Base-by-base conservation (phyloP, 1,284 basidiomycete species). In the Sporisorium sorghi region DNA sequence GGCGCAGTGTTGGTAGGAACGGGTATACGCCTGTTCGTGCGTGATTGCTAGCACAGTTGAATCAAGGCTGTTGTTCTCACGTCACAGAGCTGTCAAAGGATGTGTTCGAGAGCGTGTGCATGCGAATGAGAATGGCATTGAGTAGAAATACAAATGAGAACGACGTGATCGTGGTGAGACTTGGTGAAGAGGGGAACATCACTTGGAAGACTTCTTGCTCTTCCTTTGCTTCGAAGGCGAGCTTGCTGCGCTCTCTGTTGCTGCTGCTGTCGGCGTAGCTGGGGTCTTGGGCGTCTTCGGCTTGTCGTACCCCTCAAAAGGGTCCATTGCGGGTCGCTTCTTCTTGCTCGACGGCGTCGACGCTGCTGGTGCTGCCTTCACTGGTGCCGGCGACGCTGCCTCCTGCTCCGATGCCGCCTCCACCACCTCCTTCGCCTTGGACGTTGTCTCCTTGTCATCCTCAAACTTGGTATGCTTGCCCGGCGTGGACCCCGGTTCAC, bases 251-350 rank as follows among this genome's bases (percentile, higher is more conserved):
- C 50, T 54, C 28, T 58, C 62, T 37, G 58, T 53, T n/a, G 57
- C 15, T 21, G 54, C 44, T 40, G 54, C 44, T 40, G 53, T 24
- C 5, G 49, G 15, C 6, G 63, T 52, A 5, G 52, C 24, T 19
- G 37, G n/a, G 5, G 64, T 30, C 43, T 73, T 68, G 39, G 65
- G 53, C 14, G 60, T 59, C 43, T 63, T 61, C 17, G 72, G 66
- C 58, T 62, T 70, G 43, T 74, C 62, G 35, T 74, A 74, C n/a
- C 73, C 73, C 23, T 72, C 64, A 40, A 76, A 76, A 23, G 73
- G 73, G 19, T 76, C 73, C 61, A 65, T 69, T 9, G 65, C 61
- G 5, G 65, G 61, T 4, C 71, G 65, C 61, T 73, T 73, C 47
- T 65, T 73, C 60, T 68, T 73, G 12, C 43, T 43, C 50, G 58